A percentile compares a stretch with the other conserved stretches of the same genome.
These are phyloP conservation scores for Colletotrichum falcatum DNA, from an alignment of 2,329 filamentous ascomycete genomes.

Conservation along the genomic window DNA sequence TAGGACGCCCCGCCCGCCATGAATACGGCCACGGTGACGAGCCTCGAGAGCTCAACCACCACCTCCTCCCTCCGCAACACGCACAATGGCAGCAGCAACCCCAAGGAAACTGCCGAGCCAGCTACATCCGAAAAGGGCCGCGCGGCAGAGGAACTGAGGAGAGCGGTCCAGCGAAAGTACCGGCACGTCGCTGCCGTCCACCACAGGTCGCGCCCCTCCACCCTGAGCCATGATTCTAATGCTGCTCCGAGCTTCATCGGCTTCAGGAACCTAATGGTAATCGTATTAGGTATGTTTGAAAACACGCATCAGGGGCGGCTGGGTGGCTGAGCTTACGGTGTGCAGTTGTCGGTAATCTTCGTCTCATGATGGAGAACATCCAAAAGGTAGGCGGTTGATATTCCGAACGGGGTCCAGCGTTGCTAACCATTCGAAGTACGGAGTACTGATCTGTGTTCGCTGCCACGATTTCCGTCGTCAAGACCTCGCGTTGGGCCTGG, in stretches of 20 bases:
- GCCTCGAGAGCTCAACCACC: slow-evolving; percentile 38
- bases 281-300: slow-evolving; percentile 79
- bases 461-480: slow-evolving; percentile 88
- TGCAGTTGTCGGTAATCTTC: slow-evolving; percentile 89
- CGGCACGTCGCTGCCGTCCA: slow-evolving; percentile 93
- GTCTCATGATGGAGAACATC: slow-evolving; percentile 96
- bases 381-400: slow-evolving; percentile 74
- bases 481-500: slow-evolving; percentile 80
- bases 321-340: slow-evolving; percentile 33
- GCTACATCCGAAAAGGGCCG: slow-evolving; percentile 26
- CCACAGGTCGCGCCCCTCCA: slow-evolving; percentile 77
- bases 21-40: slow-evolving; percentile 56
- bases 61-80: slow-evolving; percentile 31
- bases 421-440: slow-evolving; percentile 72
- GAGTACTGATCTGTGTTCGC: slow-evolving; percentile 89
- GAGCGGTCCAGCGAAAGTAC: slow-evolving; percentile 74
- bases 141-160: slow-evolving; percentile 49
- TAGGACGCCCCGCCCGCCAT: slow-evolving; percentile 44
- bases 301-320: not conserved
- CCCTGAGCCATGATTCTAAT: slow-evolving; percentile 85
- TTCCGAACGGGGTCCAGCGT: slow-evolving; percentile 25
- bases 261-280: slow-evolving; percentile 95
- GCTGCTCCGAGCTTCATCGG: slow-evolving; percentile 87
- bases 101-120: slow-evolving; percentile 41
- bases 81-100: slow-evolving; percentile 40